Percentiles rank a stretch among this genome's conserved stretches.
phyloP scores from a whole-genome alignment of 2,329 filamentous ascomycete species.

The Monilinia laxa region DNA sequence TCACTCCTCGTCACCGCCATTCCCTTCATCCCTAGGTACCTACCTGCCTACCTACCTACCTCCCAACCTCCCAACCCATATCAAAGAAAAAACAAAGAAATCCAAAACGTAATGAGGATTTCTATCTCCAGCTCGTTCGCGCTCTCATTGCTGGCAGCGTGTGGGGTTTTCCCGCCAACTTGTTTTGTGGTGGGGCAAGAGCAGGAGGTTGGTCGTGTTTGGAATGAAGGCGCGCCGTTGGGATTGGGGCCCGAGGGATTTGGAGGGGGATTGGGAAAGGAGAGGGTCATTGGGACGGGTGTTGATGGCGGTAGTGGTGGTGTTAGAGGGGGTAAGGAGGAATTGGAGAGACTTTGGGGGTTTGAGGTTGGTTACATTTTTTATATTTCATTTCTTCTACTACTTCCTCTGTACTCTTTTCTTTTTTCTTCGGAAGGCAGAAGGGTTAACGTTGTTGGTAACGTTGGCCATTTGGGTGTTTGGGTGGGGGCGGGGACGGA shows the following conservation, averaged over 20 bases:
- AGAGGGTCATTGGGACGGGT: slow-evolving; percentile 4
- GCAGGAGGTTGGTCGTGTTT: background rate
- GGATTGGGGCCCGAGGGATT: no score
- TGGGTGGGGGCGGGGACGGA: background rate
- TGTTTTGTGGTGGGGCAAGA: background rate
- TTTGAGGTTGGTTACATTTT: slow-evolving; percentile 46
- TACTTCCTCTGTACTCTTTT: background rate
- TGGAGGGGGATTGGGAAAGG: background rate
- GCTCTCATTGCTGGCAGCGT: background rate
- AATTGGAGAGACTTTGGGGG: slow-evolving; percentile 58
- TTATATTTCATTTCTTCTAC: background rate
- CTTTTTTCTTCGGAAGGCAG: no score
- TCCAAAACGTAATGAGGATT: background rate
- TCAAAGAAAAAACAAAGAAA: background rate
- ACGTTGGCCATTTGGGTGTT: no score
- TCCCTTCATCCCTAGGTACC: no score
- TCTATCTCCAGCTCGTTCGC: background rate
- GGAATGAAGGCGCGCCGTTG: background rate
- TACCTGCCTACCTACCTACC: no score
- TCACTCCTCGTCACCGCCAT: no score
- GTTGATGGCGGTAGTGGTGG: slow-evolving; percentile 29
- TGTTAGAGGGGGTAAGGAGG: slow-evolving; percentile 51
- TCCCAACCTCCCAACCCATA: background rate
- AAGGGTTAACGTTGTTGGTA: background rate
- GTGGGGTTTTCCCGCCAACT: slow-evolving; percentile 3